A percentile compares a stretch with the other conserved stretches of the same genome.
These are phyloP conservation scores for Tuber calosporum DNA, from an alignment of 495 filamentous ascomycete genomes.

Conservation along the genomic window DNA sequence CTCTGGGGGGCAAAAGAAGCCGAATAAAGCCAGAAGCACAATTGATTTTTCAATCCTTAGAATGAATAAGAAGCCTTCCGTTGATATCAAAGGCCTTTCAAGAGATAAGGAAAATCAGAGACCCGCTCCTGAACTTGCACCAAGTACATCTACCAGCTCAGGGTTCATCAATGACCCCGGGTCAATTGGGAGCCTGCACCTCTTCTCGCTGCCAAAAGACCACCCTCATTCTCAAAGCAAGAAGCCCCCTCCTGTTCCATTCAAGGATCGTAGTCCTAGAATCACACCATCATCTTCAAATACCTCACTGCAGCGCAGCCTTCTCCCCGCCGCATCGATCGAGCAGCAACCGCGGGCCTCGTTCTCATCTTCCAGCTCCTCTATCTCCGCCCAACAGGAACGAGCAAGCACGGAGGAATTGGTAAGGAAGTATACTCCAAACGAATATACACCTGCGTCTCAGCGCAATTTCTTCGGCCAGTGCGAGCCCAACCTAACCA, in stretches of 20 bases:
- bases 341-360: constrained; percentile 19
- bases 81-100: constrained; percentile 26
- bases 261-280: constrained; percentile 21
- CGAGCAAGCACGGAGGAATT: constrained; percentile 26
- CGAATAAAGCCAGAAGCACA: constrained; percentile 37
- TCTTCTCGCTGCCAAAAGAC: constrained; percentile 31
- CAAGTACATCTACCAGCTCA: constrained; percentile 12
- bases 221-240: constrained; percentile 30
- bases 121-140: constrained; percentile 20
- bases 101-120: constrained; percentile 40
- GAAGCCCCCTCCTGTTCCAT: constrained; percentile 16
- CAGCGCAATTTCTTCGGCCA: constrained; percentile 39
- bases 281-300: constrained; percentile 28
- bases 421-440: constrained; percentile 37
- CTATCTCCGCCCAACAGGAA: constrained; percentile 13
- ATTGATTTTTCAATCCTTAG: constrained; percentile 37
- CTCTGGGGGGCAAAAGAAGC: constrained; percentile 33
- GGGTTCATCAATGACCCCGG: constrained; percentile 16
- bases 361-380: constrained; percentile 14
- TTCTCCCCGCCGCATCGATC: constrained; percentile 26
- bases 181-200: constrained; percentile 23
- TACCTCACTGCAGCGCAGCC: constrained; percentile 23
- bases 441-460: constrained; percentile 36
- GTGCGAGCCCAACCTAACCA: constrained; percentile 33
- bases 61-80: constrained; percentile 37